Conservation (phyloP, 1,284 basidiomycete genomes). For the Apiotrichum gamsii region DNA sequence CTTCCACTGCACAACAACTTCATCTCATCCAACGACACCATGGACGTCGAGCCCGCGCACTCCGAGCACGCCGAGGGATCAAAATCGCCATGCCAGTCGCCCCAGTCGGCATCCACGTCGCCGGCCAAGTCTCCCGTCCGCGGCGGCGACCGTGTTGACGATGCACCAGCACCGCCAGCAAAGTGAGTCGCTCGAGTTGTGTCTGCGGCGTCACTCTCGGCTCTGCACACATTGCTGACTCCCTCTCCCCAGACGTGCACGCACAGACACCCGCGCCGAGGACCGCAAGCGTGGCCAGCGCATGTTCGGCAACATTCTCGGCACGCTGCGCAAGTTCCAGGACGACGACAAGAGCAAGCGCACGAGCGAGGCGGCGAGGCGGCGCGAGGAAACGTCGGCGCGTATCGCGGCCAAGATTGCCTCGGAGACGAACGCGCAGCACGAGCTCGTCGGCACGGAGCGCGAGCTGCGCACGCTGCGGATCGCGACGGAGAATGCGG, state of each 20-base stretch:
- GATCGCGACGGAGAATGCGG: constrained; percentile 35
- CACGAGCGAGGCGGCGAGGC: constrained; percentile 39
- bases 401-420: constrained; percentile 40
- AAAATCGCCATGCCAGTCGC: neutral
- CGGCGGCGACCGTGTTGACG: neutral
- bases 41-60: constrained; percentile 1
- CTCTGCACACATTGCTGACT: too few relatives aligned
- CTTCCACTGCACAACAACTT: too few relatives aligned
- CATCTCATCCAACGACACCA: neutral
- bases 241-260: constrained; percentile 25
- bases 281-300: constrained; percentile 41
- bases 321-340: constrained; percentile 45
- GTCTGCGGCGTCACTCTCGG: too few relatives aligned
- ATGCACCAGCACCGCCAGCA: neutral
- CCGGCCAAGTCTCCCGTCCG: neutral
- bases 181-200: too few relatives aligned
- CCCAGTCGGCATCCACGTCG: neutral
- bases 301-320: constrained; percentile 45
- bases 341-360: constrained; percentile 42
- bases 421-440: constrained; percentile 33
- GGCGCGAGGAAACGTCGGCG: constrained; percentile 39
- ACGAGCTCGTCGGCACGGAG: constrained; percentile 38
- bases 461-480: constrained; percentile 35
- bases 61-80: too few relatives aligned
- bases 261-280: constrained; percentile 30